A percentile compares a stretch with the other conserved stretches of the same genome.
Evolutionary conservation across 768 basidiomycete species (phyloP).

Genomic region (Podaxis sp.): DNA sequence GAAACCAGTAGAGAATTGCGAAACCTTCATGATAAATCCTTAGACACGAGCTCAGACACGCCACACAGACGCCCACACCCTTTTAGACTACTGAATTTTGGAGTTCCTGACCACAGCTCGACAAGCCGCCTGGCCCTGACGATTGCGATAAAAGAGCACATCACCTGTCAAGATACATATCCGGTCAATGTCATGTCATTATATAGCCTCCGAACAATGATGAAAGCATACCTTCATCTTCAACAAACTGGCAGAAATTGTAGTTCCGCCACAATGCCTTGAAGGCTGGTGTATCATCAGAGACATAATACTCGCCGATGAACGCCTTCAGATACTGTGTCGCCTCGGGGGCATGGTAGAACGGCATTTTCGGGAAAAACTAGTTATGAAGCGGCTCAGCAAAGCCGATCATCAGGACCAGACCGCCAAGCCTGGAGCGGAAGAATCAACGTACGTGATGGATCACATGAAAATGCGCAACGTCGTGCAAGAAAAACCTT

Average conservation of each 20-base stretch:
- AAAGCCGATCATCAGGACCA: neutral
- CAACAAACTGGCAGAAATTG: slow-evolving; percentile 58
- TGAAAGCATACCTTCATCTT: slow-evolving; percentile 43
- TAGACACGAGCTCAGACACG: neutral
- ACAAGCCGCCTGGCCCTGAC: slow-evolving; percentile 36
- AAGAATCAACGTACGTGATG: slow-evolving; percentile 47
- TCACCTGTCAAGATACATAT: slow-evolving; percentile 28
- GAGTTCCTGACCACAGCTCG: slow-evolving; percentile 25
- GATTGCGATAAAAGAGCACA: slow-evolving; percentile 46
- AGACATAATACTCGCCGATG: slow-evolving; percentile 51
- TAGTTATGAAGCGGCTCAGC: slow-evolving; percentile 23
- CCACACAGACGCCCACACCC: too few species aligned
- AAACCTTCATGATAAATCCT: neutral
- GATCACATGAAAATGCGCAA: slow-evolving; percentile 63
- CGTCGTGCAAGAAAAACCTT: slow-evolving; percentile 66
- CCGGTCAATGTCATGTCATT: neutral
- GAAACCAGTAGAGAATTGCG: neutral
- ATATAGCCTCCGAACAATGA: neutral
- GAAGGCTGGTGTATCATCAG: slow-evolving; percentile 38
- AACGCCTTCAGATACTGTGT: slow-evolving; percentile 49
- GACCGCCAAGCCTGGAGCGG: neutral
- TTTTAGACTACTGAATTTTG: too few species aligned
- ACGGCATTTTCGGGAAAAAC: slow-evolving; percentile 64
- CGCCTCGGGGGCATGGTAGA: slow-evolving; percentile 54
- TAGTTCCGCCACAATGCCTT: slow-evolving; percentile 54